Base-by-base conservation (phyloP, 164 flowering plant genomes). In the Tinospora cordifolia region DNA sequence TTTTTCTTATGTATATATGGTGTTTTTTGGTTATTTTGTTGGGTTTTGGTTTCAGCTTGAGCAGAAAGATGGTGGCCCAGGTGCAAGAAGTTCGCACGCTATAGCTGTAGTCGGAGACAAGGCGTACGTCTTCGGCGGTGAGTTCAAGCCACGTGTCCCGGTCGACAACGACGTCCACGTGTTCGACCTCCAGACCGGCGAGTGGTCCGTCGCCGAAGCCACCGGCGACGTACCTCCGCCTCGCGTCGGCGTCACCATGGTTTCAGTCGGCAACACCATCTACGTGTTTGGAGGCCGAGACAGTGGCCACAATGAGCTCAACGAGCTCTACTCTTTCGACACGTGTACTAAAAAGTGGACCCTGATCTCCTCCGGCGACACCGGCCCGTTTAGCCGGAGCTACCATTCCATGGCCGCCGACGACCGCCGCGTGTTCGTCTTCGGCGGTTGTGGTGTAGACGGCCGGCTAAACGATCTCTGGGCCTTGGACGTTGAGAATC, bases 221-320 rank as follows among this genome's bases (percentile, higher is more conserved):
- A 73, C 84, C 19, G 99, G 99, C 1, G 92, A 92, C 54, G 40
- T 82, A 59, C 99, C 99, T 6, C 99, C 97, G 8, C 96, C 98
- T 0, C 93, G 98, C 11, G 87, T 94, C 3, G 98, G 99, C 17
- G 97, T 94, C 67, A 83, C 90, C 0, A 87, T 92, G 97, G 90
- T 87, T 0, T 74, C 98, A 0, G 81, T 92, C 1, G 88, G 85
- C 1, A 74, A 63, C 21, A 83, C 79, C 68, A 83, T 94, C 64
- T 94, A 89, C 66, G 88, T 92, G 1, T 94, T 94, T 72, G 99
- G 99, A 27, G 99, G 98, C 10, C 75, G 98, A 58, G 99, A 94
- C 68, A 68, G 60, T 3, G 74, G 75, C 1, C 97, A 88, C 76
- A 82, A 65, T 67, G 98, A 94, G 78, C 97, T 90, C 66, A 87